Evolutionary conservation across 2,329 filamentous ascomycete genomes (phyloP), one percentile per base, ranked within the genome.

Genomic region (Fusarium succisae): DNA sequence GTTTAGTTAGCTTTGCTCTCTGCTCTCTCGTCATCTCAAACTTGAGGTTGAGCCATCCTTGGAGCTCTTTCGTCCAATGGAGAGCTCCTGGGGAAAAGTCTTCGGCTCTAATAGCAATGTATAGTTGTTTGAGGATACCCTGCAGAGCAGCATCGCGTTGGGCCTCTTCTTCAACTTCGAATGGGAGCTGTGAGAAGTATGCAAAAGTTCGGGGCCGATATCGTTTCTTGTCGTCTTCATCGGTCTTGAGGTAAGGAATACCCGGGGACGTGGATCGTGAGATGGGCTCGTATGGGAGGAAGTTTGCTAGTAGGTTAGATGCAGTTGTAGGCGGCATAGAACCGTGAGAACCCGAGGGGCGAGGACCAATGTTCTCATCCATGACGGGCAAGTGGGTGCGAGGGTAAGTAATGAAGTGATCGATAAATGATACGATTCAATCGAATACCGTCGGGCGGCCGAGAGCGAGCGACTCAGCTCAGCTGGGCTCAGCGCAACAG

Each of bases 31-130:
- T 94, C 81, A 98, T 94, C 84, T 99, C 96, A 81, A 99, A 99
- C 87, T 99, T 99, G 83, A 99, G 91, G 61, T 93, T 93, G 75
- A 99, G 88, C 96, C 97, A 99, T 83, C 93, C 94, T 80, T 95
- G 91, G 54, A 99, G 91, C 88, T 99, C 96, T 76, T 96, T 91
- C 22, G 96, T 98, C 96, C 96, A 99, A 83, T 99, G 96, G 70
- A 98, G 88, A 35, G 96, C 96, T 39, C 96, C 96, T 0, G 96
- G 94, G 30, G 93, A 92, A 83, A 98, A 98, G 83, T 99, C 96
- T 75, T 98, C 95, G 8, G 96, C 93, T 80, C 95, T 92, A 73
- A 99, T 88, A 65, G 96, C 91, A 77, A 98, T 94, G 82, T 98
- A 98, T 37, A 99, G 91, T 80, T 98, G 94, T 82, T 95, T 96